Base-by-base conservation (phyloP, 257 asterid genomes). In the Mitragyna speciosa region DNA sequence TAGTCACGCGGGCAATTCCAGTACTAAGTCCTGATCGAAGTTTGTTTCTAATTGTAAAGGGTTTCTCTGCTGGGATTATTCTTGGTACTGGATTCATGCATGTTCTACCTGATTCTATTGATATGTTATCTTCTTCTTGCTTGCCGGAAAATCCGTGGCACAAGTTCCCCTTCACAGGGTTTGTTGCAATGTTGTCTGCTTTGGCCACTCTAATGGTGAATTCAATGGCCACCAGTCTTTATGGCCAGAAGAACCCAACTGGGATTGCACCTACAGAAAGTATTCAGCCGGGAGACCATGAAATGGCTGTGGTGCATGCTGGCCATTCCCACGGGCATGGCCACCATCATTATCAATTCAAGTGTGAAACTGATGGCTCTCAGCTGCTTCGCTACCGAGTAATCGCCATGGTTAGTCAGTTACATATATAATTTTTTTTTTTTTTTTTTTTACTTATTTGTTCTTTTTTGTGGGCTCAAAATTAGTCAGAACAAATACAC, bases 71-170 rank as follows among this genome's bases (percentile, higher is more conserved):
- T 1, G 93, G 91, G 1, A 87, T 88, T 5, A 86, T 90, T 0
- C 52, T 87, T 0, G 94, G 87, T 45, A 90, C 92, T 2, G 94
- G 92, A 0, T 90, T 88, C 66, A 88, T 84, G 90, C 91, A 89
- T 81, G 90, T 89, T 0, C 19, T 87, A 14, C 93, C 93, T 0
- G 92, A 87, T 12, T 89, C 95, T 0, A 86, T 87, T 78, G 91
- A 89, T 73, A 87, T 83, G 90, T 48, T 90, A 41, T 78, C 82
- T 4, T 90, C 93, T 1, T 65, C 56, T 3, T 89, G 95, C 43
- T 47, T 90, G 77, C 16, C 77, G 9, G 88, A 89, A 0, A 78
- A 86, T 20, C 90, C 90, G 0, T 89, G 90, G 93, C 90, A 48
- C 52, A 84, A 86, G 41, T 90, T 90, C 22, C 91, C 95, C 0